These are phyloP conservation scores for Sporobolomyces pararoseus DNA, from an alignment of 768 basidiomycete genomes.

Conservation along the genomic window DNA sequence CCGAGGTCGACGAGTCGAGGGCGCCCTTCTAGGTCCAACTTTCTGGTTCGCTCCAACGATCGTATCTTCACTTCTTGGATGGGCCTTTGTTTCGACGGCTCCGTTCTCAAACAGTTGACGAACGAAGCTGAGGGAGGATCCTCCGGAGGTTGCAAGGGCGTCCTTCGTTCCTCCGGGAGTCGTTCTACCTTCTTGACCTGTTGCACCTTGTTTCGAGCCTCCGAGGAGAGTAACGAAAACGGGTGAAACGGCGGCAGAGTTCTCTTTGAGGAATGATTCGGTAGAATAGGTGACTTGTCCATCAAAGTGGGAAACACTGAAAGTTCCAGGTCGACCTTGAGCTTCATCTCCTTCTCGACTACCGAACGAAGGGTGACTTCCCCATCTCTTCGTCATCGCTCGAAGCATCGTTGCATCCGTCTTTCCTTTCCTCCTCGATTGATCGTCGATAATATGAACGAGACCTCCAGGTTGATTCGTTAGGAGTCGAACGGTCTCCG, in stretches of 20 bases:
- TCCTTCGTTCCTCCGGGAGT: constrained; percentile 33
- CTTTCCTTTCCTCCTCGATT: constrained; percentile 81
- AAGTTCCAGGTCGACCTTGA: constrained; percentile 67
- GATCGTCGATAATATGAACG: constrained; percentile 96
- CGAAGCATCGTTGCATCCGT: constrained; percentile 92
- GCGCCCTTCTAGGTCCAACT: constrained; percentile 88
- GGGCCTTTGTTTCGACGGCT: constrained; percentile 84
- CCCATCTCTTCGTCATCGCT: constrained; percentile 89
- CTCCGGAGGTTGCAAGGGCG: constrained; percentile 60
- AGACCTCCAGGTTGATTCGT: constrained; percentile 84
- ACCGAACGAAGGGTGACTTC: constrained; percentile 78
- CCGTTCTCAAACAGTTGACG: constrained; percentile 82
- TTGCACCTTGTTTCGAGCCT: constrained; percentile 51
- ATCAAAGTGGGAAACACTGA: constrained; percentile 87
- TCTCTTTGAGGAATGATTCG: constrained; percentile 82
- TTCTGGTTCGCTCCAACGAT: constrained; percentile 91
- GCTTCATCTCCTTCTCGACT: constrained; percentile 42
- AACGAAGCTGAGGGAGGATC: constrained; percentile 85
- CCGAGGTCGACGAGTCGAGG: constrained; percentile 67
- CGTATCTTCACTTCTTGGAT: constrained; percentile 88
- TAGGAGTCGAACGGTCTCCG: constrained; percentile 79
- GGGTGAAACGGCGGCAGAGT: constrained; percentile 82
- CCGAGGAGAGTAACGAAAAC: constrained; percentile 87
- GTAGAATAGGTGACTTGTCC: constrained; percentile 87
- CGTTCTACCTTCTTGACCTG: constrained; percentile 28